phyloP scores from a whole-genome alignment of 305 asterid species.

The Ajuga reptans region DNA sequence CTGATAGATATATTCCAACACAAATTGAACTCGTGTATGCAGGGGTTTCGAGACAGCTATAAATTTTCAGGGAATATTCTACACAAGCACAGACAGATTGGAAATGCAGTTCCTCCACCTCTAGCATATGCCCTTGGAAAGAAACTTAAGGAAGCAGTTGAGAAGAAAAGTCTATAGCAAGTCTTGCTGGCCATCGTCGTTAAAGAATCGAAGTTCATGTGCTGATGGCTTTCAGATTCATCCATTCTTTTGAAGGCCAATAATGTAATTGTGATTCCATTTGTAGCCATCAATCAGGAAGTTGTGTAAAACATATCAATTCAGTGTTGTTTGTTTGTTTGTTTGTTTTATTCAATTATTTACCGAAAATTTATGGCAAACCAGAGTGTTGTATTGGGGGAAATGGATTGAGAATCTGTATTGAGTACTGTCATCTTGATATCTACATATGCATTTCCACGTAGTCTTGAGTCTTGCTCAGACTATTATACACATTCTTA shows the following conservation, averaged over 20 bases:
- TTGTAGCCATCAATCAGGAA: too few relatives aligned
- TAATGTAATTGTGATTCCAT: too few relatives aligned
- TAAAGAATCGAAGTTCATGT: background rate
- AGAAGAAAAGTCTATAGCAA: slow-evolving; percentile 18
- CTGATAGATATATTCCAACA: background rate
- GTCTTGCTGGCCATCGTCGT: too few relatives aligned
- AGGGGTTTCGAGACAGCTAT: slow-evolving; percentile 67
- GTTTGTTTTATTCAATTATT: too few relatives aligned
- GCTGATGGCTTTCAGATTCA: too few relatives aligned
- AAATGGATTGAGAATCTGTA: background rate
- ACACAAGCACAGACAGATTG: slow-evolving; percentile 60
- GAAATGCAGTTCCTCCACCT: slow-evolving; percentile 81
- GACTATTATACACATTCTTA: too few relatives aligned
- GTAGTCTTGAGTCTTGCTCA: too few relatives aligned
- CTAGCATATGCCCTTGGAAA: slow-evolving; percentile 60
- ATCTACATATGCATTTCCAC: too few relatives aligned
- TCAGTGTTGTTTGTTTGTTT: too few relatives aligned
- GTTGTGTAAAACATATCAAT: too few relatives aligned
- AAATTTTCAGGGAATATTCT: slow-evolving; percentile 41
- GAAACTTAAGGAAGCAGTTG: slow-evolving; percentile 58
- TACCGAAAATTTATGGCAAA: background rate
- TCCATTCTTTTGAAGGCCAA: too few relatives aligned
- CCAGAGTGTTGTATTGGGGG: background rate
- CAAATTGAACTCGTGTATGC: slow-evolving; percentile 10
- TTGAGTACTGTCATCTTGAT: background rate